Evolutionary conservation across 75 land plant species (phyloP), one percentile per base, ranked within the genome.

Genomic region (Cunninghamia lanceolata): DNA sequence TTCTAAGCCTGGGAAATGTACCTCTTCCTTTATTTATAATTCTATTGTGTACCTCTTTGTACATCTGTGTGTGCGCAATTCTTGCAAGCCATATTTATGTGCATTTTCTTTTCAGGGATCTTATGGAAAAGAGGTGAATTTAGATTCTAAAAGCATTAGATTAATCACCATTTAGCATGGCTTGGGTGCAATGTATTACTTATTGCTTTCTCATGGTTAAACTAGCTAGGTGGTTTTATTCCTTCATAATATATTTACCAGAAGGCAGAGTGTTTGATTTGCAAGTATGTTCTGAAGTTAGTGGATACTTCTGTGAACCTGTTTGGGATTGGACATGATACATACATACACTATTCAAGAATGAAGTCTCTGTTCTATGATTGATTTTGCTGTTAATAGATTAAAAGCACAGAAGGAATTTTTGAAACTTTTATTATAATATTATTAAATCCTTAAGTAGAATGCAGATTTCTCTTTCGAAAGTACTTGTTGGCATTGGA

Each of bases 221-320:
- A 74, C 77, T n/a, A 74, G 5, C 77, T 74, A 74, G 77, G 16
- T 74, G 77, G 77, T 74, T 74, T 34, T 74, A 74, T 34, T 74
- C 17, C 38, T 15, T 74, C 14, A 19, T 35, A 36, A 35, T 74
- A 74, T 36, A 34, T 16, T 74, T 16, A 34, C 35, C 17, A 3
- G 35, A 30, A 74, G 77, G 39, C 39, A 74, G 17, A 17, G 77
- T 36, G 6, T 53, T 53, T 15, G 54, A 14, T 74, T 16, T 74
- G 39, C 35, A 35, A 16, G 77, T 74, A 74, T 74, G 38, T 1
- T 73, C 76, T 73, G 16, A 11, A 3, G 11, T 7, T 30, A 3
- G 75, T 9, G 1, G 75, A 34, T 71, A 34, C 9, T 71, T 71
- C 34, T 71, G 34, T 71, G 36, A 2, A 14, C 30, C 75, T 35